Evolutionary conservation across 305 asterid genomes (phyloP).

Genomic region (Solanum hybrid): DNA sequence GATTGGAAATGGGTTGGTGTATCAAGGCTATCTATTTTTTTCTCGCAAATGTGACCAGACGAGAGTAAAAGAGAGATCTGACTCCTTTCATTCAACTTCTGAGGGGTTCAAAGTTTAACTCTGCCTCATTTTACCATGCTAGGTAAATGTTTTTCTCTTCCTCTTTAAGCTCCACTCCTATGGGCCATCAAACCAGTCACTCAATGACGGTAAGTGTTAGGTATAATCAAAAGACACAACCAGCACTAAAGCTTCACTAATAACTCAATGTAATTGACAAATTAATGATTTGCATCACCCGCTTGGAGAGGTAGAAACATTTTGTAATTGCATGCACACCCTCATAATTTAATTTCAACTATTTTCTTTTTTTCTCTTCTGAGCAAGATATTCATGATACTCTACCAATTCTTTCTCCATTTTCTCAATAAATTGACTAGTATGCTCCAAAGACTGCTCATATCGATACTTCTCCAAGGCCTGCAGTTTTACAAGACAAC

Average conservation of each 20-base stretch:
- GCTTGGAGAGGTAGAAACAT: not conserved
- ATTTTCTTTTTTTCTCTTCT: constrained; percentile 26
- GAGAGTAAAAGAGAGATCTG: not conserved
- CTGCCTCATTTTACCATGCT: not conserved
- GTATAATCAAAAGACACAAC: not conserved
- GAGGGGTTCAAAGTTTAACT: not conserved
- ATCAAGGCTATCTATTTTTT: not conserved
- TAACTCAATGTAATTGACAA: not conserved
- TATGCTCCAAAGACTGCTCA: constrained; percentile 85
- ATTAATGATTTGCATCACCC: not conserved
- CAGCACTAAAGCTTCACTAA: not conserved
- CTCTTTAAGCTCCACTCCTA: not conserved
- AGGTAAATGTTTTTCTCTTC: not conserved
- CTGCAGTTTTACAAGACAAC: constrained; percentile 21
- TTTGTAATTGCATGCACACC: not conserved
- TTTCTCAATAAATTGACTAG: constrained; percentile 74
- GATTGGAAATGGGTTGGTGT: not conserved
- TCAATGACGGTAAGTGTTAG: not conserved
- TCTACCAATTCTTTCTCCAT: constrained; percentile 80
- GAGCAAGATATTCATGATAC: constrained; percentile 59
- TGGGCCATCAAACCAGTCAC: not conserved
- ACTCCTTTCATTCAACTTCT: not conserved
- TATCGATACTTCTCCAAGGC: constrained; percentile 70
- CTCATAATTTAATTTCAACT: not conserved
- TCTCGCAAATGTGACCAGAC: not conserved